phyloP scores from a whole-genome alignment of 495 filamentous ascomycete species.

The Bombardia bombarda region DNA sequence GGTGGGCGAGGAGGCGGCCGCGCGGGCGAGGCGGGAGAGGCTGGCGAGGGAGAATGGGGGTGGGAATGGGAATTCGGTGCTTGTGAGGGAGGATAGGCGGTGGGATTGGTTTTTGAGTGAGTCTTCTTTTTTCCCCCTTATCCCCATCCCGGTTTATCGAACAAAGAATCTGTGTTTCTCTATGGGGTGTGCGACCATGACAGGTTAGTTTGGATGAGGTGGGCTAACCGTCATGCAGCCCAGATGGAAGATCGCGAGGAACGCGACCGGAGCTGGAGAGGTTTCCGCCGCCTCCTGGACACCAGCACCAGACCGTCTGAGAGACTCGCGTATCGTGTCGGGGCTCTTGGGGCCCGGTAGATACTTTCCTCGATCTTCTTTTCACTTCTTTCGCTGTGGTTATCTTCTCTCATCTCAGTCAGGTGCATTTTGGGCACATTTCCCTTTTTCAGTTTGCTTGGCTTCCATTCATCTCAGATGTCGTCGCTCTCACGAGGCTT shows the following conservation, averaged over 20 bases:
- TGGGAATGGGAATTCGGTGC: conserved; percentile 32
- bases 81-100: conserved; percentile 36
- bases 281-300: conserved; percentile 28
- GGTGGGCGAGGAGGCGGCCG: conserved; percentile 44
- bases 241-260: conserved; percentile 42
- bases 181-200: too few relatives aligned
- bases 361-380: not conserved
- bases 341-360: conserved; percentile 7
- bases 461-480: not conserved
- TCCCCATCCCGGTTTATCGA: not conserved
- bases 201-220: too few relatives aligned
- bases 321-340: conserved; percentile 28
- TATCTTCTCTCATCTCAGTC: not conserved
- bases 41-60: conserved; percentile 38
- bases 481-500: not conserved
- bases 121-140: conserved; percentile 6
- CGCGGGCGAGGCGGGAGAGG: conserved; percentile 33
- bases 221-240: conserved; percentile 8
- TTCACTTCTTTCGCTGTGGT: not conserved
- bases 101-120: conserved; percentile 44
- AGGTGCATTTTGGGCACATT: not conserved
- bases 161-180: too few relatives aligned
- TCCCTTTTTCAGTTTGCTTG: not conserved
- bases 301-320: conserved; percentile 11
- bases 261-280: conserved; percentile 38